These are phyloP conservation scores for Nectriaceae sp. DNA, from an alignment of 2,329 filamentous ascomycete genomes.

Conservation along the genomic window DNA sequence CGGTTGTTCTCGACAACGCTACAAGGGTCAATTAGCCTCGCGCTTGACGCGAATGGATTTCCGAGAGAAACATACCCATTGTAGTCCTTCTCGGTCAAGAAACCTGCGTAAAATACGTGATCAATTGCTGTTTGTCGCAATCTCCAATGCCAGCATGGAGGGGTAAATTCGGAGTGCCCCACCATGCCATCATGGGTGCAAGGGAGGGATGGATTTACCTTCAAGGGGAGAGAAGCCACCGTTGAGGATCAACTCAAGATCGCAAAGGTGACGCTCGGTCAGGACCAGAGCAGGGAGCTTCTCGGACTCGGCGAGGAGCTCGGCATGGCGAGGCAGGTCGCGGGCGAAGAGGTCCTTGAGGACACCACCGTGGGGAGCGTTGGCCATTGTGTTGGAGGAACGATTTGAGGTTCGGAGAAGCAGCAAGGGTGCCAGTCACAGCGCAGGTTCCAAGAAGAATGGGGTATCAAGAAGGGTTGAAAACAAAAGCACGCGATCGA, in stretches of 20 bases:
- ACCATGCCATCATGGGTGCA: background rate
- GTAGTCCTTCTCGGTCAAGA: conserved; percentile 97
- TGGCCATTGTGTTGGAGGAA: conserved; percentile 55
- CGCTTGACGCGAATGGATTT: background rate
- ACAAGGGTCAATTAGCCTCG: conserved; percentile 6
- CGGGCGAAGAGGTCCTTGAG: conserved; percentile 97
- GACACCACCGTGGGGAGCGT: conserved; percentile 82
- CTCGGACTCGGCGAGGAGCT: conserved; percentile 85
- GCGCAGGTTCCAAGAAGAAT: conserved; percentile 7
- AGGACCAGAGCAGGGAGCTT: conserved; percentile 81
- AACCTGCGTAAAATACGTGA: conserved; percentile 59
- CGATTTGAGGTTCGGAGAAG: conserved; percentile 9
- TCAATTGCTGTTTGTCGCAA: conserved; percentile 15
- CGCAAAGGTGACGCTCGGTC: conserved; percentile 93
- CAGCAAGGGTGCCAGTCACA: background rate
- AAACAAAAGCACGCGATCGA: conserved; percentile 35
- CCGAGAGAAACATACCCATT: conserved; percentile 65
- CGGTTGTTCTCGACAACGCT: conserved; percentile 89
- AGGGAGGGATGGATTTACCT: conserved; percentile 53
- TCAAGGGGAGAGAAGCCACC: conserved; percentile 97
- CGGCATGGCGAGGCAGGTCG: conserved; percentile 78
- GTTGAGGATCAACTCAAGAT: conserved; percentile 95
- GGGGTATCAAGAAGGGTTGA: conserved; percentile 12
- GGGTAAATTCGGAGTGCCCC: conserved; percentile 6
- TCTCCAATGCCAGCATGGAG: conserved; percentile 5